phyloP scores from a whole-genome alignment of 352 stramenopile species.

The Phytophthora foliorum region DNA sequence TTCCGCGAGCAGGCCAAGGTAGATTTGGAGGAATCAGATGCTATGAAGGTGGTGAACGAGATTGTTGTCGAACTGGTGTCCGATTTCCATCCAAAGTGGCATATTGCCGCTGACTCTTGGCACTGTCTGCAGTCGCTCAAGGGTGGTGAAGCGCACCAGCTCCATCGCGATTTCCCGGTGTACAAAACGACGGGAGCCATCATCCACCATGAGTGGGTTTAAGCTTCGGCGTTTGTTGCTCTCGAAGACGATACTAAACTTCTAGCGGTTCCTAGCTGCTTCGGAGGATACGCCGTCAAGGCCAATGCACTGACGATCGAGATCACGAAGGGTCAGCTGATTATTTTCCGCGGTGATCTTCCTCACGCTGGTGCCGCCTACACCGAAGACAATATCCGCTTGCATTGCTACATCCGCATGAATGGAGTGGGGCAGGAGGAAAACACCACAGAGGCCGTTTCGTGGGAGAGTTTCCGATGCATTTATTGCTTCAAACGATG shows the following conservation, averaged over 20 bases:
- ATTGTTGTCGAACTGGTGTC: conserved; percentile 4
- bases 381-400: background rate
- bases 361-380: background rate
- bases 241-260: background rate
- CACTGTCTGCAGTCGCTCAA: background rate
- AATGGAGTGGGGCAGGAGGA: background rate
- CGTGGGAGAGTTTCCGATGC: background rate
- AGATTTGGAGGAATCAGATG: background rate
- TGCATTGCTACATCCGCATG: conserved; percentile 11
- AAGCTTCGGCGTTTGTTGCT: background rate
- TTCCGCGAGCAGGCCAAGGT: background rate
- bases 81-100: background rate
- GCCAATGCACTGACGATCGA: background rate
- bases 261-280: background rate
- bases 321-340: background rate
- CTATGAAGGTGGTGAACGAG: background rate
- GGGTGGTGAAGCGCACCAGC: background rate
- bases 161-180: background rate
- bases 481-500: background rate
- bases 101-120: background rate
- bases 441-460: background rate
- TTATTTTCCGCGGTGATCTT: conserved; percentile 7
- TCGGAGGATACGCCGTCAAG: background rate
- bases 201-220: background rate
- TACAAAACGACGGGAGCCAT: background rate